A percentile compares a stretch with the other conserved stretches of the same genome.
These are phyloP conservation scores for Buxus sempervirens DNA, from an alignment of 164 flowering plant species.

Conservation along the genomic window DNA sequence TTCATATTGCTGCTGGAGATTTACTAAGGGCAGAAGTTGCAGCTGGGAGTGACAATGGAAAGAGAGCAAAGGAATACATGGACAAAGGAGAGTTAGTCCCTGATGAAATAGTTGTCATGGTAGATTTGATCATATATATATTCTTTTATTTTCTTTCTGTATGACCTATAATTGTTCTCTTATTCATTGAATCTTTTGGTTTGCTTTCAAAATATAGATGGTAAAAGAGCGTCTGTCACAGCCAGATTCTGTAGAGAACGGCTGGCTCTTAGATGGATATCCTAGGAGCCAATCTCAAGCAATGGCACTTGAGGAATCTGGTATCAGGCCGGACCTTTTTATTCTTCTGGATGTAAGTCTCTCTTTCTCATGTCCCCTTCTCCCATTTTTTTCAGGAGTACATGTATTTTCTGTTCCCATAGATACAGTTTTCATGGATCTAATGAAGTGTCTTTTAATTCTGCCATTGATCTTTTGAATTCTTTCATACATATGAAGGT, in stretches of 20 bases:
- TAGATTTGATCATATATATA: conserved; percentile 19
- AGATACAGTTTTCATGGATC: too few species aligned
- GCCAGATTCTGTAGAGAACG: conserved; percentile 72
- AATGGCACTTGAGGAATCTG: conserved; percentile 61
- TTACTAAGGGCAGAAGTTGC: conserved; percentile 84
- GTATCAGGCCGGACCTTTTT: conserved; percentile 80
- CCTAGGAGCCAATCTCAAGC: conserved; percentile 97
- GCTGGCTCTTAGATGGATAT: conserved; percentile 99
- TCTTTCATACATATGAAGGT: neutral
- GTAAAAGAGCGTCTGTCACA: conserved; percentile 80
- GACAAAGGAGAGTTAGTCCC: conserved; percentile 89
- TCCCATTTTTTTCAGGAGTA: too few species aligned
- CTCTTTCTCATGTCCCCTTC: conserved; percentile 1
- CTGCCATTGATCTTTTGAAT: neutral
- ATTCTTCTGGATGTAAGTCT: conserved; percentile 78
- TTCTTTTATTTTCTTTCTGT: neutral
- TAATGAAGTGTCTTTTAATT: too few species aligned
- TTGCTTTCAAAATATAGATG: conserved; percentile 61
- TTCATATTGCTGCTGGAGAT: conserved; percentile 96
- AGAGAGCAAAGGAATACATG: conserved; percentile 81
- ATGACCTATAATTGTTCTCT: neutral
- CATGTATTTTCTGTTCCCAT: too few species aligned
- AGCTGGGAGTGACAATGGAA: conserved; percentile 83
- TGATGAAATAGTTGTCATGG: conserved; percentile 88
- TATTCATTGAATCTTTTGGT: conserved; percentile 4